Evolutionary conservation across 1,284 basidiomycete species (phyloP), one percentile per base, ranked within the genome.

Genomic region (Ceratobasidium papillatum): DNA sequence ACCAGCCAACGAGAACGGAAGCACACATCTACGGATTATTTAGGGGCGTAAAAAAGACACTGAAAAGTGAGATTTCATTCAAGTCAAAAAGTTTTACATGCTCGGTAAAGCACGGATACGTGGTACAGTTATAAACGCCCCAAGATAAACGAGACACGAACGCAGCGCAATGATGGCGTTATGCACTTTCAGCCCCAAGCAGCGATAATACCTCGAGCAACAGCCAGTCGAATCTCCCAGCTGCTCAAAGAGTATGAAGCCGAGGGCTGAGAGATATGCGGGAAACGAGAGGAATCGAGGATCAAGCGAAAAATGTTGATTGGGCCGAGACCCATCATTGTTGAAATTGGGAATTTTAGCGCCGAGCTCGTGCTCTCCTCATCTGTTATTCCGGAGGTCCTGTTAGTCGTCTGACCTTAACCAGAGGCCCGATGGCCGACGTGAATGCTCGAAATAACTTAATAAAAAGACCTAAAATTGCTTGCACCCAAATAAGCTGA

Each of bases 141-240:
- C 45, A 47, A 47, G 9, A 9, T 17, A 47, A 47, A 47, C 45
- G 19, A 9, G 45, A 17, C 45, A 47, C 45, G 19, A n/a, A n/a
- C 45, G 7, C 45, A 47, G 19, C 45, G 45, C 45, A 47, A 47
- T 47, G 45, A 47, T 47, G 8, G 45, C 45, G 45, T 19, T 7
- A 47, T 47, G 19, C 45, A 3, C 45, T 11, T 19, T 19, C 3
- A 4, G 3, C 45, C 45, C 45, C 54, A 58, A 58, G 30, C 12
- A 27, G 54, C 54, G 54, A 58, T 58, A 58, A 58, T 58, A 58
- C 30, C 54, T 58, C 54, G 17, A 19, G 30, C 27, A 58, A 36
- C 11, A 34, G n/a, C 25, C 27, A 34, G 14, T 32, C 12, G 34
- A 11, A 32, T 3, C 2, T 19, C 27, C 32, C 32, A 17, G 30